Conservation (phyloP, 768 basidiomycete species). For the Candolleomyces aberdarensis region DNA sequence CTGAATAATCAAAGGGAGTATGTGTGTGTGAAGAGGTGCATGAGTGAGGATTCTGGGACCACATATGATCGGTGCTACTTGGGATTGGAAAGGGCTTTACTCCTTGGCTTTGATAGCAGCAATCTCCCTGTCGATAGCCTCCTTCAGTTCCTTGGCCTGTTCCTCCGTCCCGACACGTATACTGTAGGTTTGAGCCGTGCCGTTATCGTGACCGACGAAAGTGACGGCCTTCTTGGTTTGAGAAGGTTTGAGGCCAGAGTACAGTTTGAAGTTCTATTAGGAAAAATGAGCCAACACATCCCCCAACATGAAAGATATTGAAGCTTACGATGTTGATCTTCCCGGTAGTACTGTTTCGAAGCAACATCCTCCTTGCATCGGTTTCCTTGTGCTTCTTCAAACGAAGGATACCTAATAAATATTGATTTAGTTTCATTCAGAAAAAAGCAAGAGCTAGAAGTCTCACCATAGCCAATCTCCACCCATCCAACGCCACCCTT, state of each 20-base stretch:
- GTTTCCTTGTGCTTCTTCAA: constrained; percentile 73
- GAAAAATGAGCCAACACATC: not conserved
- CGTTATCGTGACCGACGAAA: constrained; percentile 69
- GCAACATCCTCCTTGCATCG: constrained; percentile 53
- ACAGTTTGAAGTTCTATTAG: constrained; percentile 71
- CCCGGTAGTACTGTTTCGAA: constrained; percentile 73
- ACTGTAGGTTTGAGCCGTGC: constrained; percentile 55
- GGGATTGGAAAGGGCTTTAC: not conserved
- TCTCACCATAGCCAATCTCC: constrained; percentile 62
- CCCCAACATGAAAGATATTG: not conserved
- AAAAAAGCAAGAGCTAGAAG: not conserved
- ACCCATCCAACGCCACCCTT: constrained; percentile 49
- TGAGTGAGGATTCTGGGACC: not conserved
- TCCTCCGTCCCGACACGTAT: constrained; percentile 60
- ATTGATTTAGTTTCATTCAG: not conserved
- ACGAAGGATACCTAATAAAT: constrained; percentile 53
- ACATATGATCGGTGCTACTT: not conserved
- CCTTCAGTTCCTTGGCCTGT: constrained; percentile 54
- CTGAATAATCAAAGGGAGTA: no score
- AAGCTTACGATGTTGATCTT: constrained; percentile 68
- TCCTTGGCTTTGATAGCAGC: constrained; percentile 43
- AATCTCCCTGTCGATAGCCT: constrained; percentile 61
- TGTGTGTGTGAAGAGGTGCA: no score
- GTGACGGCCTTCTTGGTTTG: constrained; percentile 51
- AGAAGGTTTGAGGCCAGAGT: constrained; percentile 53